phyloP scores from a whole-genome alignment of 2,329 filamentous ascomycete genomes.

The Teratosphaeria zuluensis region DNA sequence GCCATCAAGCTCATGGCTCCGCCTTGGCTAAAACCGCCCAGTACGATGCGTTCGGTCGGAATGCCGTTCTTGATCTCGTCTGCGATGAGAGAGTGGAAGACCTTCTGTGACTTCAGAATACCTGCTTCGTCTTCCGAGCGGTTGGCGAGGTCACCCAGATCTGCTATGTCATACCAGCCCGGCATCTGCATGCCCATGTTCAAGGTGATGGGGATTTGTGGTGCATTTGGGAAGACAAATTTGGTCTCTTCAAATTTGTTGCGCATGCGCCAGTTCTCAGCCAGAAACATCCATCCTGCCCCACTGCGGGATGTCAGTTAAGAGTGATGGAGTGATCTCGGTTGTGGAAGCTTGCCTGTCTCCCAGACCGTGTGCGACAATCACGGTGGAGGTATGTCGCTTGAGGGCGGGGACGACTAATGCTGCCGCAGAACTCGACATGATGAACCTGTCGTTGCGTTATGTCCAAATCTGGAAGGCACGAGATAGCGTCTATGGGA shows the following conservation, averaged over 20 bases:
- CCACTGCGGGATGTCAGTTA: constrained; percentile 34
- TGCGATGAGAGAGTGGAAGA: constrained; percentile 71
- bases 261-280: constrained; percentile 76
- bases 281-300: constrained; percentile 66
- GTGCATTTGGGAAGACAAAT: constrained; percentile 90
- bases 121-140: constrained; percentile 58
- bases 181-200: constrained; percentile 74
- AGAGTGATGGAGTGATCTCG: not conserved
- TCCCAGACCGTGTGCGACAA: constrained; percentile 86
- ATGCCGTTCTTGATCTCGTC: constrained; percentile 74
- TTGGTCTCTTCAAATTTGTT: constrained; percentile 79
- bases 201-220: constrained; percentile 36
- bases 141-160: constrained; percentile 38
- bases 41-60: constrained; percentile 68
- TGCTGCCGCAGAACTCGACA: constrained; percentile 35
- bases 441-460: constrained; percentile 11
- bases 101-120: constrained; percentile 61
- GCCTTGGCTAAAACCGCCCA: constrained; percentile 80
- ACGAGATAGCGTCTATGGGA: not conserved
- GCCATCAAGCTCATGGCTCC: constrained; percentile 78
- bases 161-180: constrained; percentile 71
- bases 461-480: not conserved
- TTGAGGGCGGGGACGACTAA: constrained; percentile 70
- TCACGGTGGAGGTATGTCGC: constrained; percentile 86
- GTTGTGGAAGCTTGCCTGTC: constrained; percentile 46